Evolutionary conservation across 2,329 filamentous ascomycete genomes (phyloP).

Genomic region (Ceratocystis eucalypticola): DNA sequence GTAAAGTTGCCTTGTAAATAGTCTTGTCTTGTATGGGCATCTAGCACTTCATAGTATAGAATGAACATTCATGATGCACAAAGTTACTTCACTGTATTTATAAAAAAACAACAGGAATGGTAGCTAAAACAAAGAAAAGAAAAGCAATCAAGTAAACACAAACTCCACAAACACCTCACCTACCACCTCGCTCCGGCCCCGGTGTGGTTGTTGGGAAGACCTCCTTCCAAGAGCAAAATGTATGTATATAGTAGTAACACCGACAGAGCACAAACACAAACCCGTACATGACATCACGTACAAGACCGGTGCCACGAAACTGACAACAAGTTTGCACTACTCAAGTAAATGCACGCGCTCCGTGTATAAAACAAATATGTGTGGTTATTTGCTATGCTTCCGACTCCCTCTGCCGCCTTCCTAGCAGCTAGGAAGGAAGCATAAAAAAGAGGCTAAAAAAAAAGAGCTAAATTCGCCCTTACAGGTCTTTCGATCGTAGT

Average conservation of each 20-base stretch:
- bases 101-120: not conserved
- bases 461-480: conserved; percentile 19
- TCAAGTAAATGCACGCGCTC: not conserved
- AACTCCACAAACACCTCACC: not conserved
- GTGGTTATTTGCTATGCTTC: not conserved
- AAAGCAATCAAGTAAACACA: not conserved
- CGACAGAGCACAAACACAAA: not conserved
- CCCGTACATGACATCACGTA: not conserved
- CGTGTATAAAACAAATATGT: conserved; percentile 3
- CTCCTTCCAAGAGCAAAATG: not conserved
- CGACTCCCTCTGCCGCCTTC: not conserved
- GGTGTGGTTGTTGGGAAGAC: not conserved
- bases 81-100: not conserved
- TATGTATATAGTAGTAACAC: not conserved
- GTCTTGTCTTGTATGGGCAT: not conserved
- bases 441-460: not conserved
- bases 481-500: conserved; percentile 53
- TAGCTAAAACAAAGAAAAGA: not conserved
- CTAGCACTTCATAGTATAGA: not conserved
- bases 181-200: not conserved
- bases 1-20: not conserved
- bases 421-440: not conserved
- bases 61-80: not conserved
- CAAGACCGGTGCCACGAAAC: not conserved
- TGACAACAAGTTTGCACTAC: not conserved